A percentile compares a stretch with the other conserved stretches of the same genome.
Conservation (phyloP, 257 asterid species). For the Solanum peruvianum region DNA sequence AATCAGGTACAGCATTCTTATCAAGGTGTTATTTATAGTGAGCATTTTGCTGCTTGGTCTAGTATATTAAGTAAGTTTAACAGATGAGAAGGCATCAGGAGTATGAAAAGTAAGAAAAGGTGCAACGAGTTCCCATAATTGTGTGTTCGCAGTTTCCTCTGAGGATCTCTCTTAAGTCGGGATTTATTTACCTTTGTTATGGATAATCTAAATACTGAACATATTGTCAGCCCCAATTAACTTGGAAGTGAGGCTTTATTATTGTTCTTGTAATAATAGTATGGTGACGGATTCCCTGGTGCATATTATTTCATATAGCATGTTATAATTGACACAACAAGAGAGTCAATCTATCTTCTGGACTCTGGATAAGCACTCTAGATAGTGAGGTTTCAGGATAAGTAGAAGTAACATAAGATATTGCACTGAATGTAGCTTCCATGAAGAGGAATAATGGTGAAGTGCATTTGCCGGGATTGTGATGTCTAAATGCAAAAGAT, state of each 20-base stretch:
- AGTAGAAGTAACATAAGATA: background rate
- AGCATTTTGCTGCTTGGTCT: background rate
- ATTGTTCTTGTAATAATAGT: background rate
- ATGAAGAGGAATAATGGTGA: background rate
- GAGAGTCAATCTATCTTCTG: background rate
- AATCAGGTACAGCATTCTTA: constrained; percentile 42
- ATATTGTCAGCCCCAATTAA: background rate
- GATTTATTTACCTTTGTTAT: background rate
- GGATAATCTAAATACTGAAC: background rate
- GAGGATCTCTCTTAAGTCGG: background rate
- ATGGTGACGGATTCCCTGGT: background rate
- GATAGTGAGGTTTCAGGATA: background rate
- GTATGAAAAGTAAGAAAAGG: background rate
- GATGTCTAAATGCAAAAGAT: background rate
- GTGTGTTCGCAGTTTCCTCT: background rate
- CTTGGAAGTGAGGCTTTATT: background rate
- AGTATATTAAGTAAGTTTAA: background rate
- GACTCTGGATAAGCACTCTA: background rate
- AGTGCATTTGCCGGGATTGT: background rate
- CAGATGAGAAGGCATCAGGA: background rate
- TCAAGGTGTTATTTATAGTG: background rate
- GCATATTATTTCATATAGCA: background rate
- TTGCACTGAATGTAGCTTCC: background rate
- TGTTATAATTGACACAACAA: background rate
- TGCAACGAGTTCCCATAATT: background rate